phyloP scores from a whole-genome alignment of 768 basidiomycete genomes.

The Pleurotus salmoneostramineus region DNA sequence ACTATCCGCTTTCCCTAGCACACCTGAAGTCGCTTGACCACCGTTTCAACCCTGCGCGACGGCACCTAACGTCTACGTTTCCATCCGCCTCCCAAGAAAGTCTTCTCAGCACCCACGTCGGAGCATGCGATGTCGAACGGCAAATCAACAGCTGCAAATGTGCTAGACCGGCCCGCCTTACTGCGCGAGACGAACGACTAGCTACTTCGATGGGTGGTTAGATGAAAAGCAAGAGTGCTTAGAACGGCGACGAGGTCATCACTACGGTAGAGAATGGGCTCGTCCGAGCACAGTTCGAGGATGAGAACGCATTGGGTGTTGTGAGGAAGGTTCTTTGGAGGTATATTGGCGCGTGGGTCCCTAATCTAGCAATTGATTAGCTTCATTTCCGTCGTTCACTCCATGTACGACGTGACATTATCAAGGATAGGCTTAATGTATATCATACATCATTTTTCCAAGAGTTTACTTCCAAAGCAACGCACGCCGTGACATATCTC shows the following conservation, averaged over 20 bases:
- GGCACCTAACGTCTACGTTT: slow-evolving; percentile 24
- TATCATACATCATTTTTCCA: too few relatives aligned
- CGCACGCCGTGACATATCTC: too few relatives aligned
- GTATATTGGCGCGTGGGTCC: neutral
- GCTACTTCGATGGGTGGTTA: slow-evolving; percentile 25
- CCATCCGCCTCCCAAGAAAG: slow-evolving; percentile 38
- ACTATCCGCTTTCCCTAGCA: slow-evolving; percentile 19
- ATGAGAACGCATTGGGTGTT: slow-evolving; percentile 17
- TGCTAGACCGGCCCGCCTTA: slow-evolving; percentile 16
- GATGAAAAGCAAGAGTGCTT: slow-evolving; percentile 22
- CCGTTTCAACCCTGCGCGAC: slow-evolving; percentile 28
- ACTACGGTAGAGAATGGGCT: slow-evolving; percentile 31
- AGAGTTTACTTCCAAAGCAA: too few relatives aligned
- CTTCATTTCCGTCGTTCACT: too few relatives aligned
- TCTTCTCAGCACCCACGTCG: slow-evolving; percentile 29
- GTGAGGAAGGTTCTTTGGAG: neutral
- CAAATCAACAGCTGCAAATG: too few relatives aligned
- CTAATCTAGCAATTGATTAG: too few relatives aligned
- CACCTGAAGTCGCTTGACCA: slow-evolving; percentile 27
- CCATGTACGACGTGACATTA: too few relatives aligned
- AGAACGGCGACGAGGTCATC: slow-evolving; percentile 35
- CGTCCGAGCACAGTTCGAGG: slow-evolving; percentile 33
- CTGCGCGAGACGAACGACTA: slow-evolving; percentile 27
- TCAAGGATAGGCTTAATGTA: too few relatives aligned
- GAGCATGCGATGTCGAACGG: slow-evolving; percentile 27